Evolutionary conservation across 2,329 filamentous ascomycete species (phyloP).

Genomic region (Phyllosticta citribraziliensis): DNA sequence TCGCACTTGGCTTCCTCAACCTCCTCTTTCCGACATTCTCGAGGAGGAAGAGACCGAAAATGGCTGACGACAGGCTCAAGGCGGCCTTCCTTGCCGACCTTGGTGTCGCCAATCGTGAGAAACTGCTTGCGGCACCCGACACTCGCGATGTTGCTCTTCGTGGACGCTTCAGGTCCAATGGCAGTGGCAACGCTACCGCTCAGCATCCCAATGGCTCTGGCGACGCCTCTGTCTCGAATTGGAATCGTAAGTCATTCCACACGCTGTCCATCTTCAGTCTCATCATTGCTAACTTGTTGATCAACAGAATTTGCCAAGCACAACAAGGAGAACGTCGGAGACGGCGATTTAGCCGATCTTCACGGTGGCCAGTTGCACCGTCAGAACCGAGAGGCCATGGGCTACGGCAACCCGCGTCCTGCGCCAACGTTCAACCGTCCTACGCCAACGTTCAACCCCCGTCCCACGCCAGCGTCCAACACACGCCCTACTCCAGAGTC

Average conservation of each 20-base stretch:
- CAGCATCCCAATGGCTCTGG: neutral
- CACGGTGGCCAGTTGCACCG: conserved; percentile 6
- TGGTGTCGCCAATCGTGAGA: conserved; percentile 1
- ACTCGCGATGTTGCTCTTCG: neutral
- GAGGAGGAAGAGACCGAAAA: neutral
- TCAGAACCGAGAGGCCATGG: conserved; percentile 5
- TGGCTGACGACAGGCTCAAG: neutral
- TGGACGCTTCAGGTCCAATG: neutral
- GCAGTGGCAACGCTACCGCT: neutral
- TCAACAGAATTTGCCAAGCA: neutral
- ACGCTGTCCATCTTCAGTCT: too few species aligned
- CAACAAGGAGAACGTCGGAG: conserved; percentile 1
- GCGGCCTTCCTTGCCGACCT: conserved; percentile 1
- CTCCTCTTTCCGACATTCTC: neutral
- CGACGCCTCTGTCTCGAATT: neutral
- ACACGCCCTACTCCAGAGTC: neutral
- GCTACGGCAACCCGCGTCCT: neutral
- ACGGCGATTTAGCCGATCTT: neutral
- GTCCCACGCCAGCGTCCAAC: too few species aligned
- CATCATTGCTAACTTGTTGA: neutral
- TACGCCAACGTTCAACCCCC: neutral
- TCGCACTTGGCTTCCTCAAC: neutral
- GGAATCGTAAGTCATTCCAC: neutral
- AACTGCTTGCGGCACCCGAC: neutral
- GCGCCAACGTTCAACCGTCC: neutral